Base-by-base conservation (phyloP, 768 basidiomycete species). In the Dendrothele bispora region DNA sequence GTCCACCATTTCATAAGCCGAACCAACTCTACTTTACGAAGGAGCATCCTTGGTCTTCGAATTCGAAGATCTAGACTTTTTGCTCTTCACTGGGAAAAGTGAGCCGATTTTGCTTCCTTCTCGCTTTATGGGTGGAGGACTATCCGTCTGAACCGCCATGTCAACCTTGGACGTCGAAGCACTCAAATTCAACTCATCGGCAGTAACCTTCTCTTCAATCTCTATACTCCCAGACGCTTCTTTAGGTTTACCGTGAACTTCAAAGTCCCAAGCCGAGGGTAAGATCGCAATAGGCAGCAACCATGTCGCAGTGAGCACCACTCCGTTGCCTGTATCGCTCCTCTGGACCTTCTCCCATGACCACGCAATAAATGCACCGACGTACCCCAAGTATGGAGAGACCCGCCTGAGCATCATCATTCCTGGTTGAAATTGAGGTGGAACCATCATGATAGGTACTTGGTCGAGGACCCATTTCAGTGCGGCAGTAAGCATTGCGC, bases 291-390 rank as follows among this genome's bases (percentile, higher is more conserved):
- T 77, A 15, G 89, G 87, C 17, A 91, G 67, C 36, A 91, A 63
- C 90, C 90, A 92, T 12, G 89, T 88, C 26, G 90, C 90, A 7
- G 83, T 86, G 51, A 92, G 64, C 39, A 86, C 82, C n/a, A 91
- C 84, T 2, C 90, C 90, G 52, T 86, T 50, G 79, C 87, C 87
- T 71, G 82, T 78, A 66, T 91, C 86, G 55, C 82, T 80, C 10
- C 74, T 67, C 48, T 77, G 73, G 43, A 92, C 79, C 28, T 80
- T 74, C 28, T 75, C 70, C 90, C 90, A 92, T 53, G 77, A 79
- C 87, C 88, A 91, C 4, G 86, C 82, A 27, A 91, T 74, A 57
- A 91, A 87, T 0, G 82, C 80, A 2, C 87, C 86, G 39, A 91
- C 74, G 55, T 88, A 89, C 4, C 84, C 80, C 4, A 85, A 69